Evolutionary conservation across 176 grass and related monocot species (phyloP), one percentile per base, ranked within the genome.

Genomic region (Bolboschoenus planiculmis): DNA sequence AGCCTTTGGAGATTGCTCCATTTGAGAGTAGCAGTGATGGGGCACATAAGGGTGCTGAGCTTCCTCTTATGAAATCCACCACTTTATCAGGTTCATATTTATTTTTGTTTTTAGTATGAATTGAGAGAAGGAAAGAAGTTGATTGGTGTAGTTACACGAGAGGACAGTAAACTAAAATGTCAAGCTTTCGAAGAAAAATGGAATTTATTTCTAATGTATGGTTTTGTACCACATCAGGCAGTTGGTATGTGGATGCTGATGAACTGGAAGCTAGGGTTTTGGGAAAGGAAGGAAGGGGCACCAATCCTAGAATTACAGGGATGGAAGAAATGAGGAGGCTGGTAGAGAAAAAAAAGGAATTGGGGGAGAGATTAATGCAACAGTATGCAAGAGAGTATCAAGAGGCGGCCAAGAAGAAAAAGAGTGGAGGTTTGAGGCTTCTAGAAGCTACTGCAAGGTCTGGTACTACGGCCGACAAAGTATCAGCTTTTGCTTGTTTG

Each of bases 391-490:
- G 3, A 78, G 95, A 98, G 36, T 98, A 98, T 61, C 88, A 90
- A 48, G 65, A 36, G 0, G 65, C 86, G 57, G 79, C 79, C 27
- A 63, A 23, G 55, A 92, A 78, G 75, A 90, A 85, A 59, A 91
- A 91, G 63, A 89, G 20, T 7, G 90, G 92, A 50, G 95, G 91
- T 47, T 85, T 91, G 56, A 98, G 85, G 87, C 90, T 98, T 59
- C 84, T 98, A 58, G 95, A 98, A 39, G 59, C 85, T 73, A 91
- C 95, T 36, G 92, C 95, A 3, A 90, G 91, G 59, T 94, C 95
- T 26, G 95, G 95, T 44, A 94, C 92, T 33, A 94, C 95, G 1
- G 33, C 92, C 36, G 95, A 97, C 87, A 97, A 97, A 84, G 92
- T 97, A 6, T 93, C 92, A 1, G 95, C 95, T 0, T 97, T 97